Evolutionary conservation across 345 rosid species (phyloP).

Genomic region (Lagerstroemia speciosa): DNA sequence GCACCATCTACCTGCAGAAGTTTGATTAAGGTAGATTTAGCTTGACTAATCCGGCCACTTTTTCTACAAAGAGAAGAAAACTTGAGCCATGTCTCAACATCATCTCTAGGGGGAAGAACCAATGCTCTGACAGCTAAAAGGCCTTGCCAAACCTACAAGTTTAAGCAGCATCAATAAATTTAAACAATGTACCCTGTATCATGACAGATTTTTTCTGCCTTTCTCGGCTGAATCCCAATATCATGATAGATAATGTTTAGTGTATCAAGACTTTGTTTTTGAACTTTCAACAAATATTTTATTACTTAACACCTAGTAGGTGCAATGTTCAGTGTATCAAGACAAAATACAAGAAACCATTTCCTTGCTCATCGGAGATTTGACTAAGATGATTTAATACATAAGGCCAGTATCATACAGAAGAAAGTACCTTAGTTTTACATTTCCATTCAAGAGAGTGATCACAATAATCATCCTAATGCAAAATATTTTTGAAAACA

Average conservation of each 20-base stretch:
- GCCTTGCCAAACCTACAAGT: slow-evolving; percentile 77
- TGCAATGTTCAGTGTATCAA: background rate
- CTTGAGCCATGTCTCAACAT: slow-evolving; percentile 90
- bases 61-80: slow-evolving; percentile 88
- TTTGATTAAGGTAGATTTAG: slow-evolving; percentile 84
- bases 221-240: too few relatives aligned
- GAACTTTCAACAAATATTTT: too few relatives aligned
- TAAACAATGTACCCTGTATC: too few relatives aligned
- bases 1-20: slow-evolving; percentile 63
- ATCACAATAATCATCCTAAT: background rate
- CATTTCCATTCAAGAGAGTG: background rate
- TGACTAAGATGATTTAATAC: background rate
- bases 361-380: background rate
- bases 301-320: too few relatives aligned
- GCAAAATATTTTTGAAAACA: background rate
- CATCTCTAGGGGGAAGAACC: slow-evolving; percentile 88
- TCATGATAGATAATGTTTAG: too few relatives aligned
- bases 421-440: background rate
- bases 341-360: background rate
- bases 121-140: slow-evolving; percentile 89
- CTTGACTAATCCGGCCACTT: slow-evolving; percentile 88
- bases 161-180: background rate
- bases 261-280: too few relatives aligned
- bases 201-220: too few relatives aligned
- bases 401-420: background rate